These are phyloP conservation scores for Bassia scoparia DNA, from an alignment of 148 eudicot species.

Conservation along the genomic window DNA sequence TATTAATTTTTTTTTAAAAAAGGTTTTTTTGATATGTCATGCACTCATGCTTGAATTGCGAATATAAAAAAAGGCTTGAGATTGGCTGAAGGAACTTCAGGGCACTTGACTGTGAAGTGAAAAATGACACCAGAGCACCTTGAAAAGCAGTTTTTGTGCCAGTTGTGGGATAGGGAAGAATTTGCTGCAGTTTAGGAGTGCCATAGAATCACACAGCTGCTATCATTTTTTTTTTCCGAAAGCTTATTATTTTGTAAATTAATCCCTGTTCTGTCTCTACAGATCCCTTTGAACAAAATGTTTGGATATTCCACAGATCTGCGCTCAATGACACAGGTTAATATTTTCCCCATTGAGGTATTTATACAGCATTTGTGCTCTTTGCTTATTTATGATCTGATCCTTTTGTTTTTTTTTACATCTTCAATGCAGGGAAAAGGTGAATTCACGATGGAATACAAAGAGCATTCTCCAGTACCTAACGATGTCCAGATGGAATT, in stretches of 20 bases:
- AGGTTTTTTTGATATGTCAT: too few relatives aligned
- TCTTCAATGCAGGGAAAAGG: conserved; percentile 70
- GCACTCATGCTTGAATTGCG: too few relatives aligned
- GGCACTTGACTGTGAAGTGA: not conserved
- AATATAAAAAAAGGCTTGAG: too few relatives aligned
- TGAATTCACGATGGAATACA: conserved; percentile 96
- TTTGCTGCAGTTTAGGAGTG: not conserved
- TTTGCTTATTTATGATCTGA: not conserved
- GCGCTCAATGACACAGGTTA: conserved; percentile 94
- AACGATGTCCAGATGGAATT: conserved; percentile 82
- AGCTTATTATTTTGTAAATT: not conserved
- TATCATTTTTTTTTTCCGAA: not conserved
- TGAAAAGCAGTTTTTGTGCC: not conserved
- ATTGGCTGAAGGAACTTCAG: not conserved
- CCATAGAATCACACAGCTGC: not conserved
- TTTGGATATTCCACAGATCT: conserved; percentile 87
- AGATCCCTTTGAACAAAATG: conserved; percentile 97
- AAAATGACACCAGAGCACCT: not conserved
- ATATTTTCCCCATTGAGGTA: conserved; percentile 9
- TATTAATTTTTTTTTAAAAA: too few relatives aligned
- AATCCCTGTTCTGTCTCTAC: conserved; percentile 19
- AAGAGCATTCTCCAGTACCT: conserved; percentile 79
- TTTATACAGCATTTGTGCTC: not conserved
- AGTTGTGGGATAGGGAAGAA: not conserved
- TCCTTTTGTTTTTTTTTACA: not conserved